Percentiles rank a stretch among this genome's conserved stretches.
phyloP scores from a whole-genome alignment of 805 yeast genomes.

The Ogataea naganishii region DNA sequence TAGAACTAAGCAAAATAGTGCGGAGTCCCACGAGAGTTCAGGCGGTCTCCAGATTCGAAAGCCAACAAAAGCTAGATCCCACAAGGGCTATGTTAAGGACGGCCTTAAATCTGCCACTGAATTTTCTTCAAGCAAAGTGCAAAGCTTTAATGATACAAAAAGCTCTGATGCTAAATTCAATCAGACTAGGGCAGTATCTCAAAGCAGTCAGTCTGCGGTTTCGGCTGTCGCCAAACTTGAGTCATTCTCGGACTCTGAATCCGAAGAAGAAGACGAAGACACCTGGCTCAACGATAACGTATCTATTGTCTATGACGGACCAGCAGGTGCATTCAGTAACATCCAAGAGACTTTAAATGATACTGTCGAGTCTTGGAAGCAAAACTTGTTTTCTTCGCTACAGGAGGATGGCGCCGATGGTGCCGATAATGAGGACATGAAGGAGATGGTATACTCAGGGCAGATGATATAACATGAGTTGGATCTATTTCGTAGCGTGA shows the following conservation, averaged over 20 bases:
- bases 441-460: too few species aligned
- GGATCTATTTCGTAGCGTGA: too few species aligned
- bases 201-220: not conserved
- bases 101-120: too few species aligned
- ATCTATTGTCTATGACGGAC: conserved; percentile 44
- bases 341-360: conserved; percentile 38
- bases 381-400: conserved; percentile 10
- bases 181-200: not conserved
- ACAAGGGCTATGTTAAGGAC: too few species aligned
- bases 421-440: not conserved
- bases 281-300: conserved; percentile 46
- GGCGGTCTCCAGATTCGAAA: too few species aligned
- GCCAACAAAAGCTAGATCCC: too few species aligned
- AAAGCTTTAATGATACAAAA: not conserved
- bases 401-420: not conserved
- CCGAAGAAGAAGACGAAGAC: conserved; percentile 20
- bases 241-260: conserved; percentile 5
- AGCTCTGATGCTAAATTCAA: not conserved
- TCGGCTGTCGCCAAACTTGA: not conserved
- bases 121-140: not conserved
- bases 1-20: conserved; percentile 3
- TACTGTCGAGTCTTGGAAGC: conserved; percentile 15
- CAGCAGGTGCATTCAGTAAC: conserved; percentile 62
- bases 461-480: too few species aligned
- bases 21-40: not conserved